Percentiles rank a stretch among this genome's conserved stretches.
phyloP scores from a whole-genome alignment of 176 grass and related monocot genomes.

The Carex scoparia region DNA sequence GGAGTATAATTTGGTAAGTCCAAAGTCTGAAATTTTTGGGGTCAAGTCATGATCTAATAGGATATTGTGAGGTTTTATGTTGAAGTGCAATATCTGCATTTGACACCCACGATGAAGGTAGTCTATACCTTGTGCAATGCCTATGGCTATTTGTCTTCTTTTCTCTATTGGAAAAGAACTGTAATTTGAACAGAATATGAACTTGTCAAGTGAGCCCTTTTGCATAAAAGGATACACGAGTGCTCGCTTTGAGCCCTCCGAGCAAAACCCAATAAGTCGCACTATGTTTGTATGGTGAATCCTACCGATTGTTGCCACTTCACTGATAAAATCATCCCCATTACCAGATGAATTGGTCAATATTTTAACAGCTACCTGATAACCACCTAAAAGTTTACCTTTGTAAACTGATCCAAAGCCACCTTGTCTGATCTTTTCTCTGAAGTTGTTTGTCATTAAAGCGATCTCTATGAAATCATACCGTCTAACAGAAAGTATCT shows the following conservation, averaged over 20 bases:
- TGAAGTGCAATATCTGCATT: neutral
- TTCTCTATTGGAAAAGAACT: too few species aligned
- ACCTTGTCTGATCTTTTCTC: too few species aligned
- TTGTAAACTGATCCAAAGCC: constrained; percentile 39
- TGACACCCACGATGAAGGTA: too few species aligned
- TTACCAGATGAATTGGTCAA: constrained; percentile 25
- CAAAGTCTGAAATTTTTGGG: constrained; percentile 20
- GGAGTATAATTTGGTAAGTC: too few species aligned
- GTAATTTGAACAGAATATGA: too few species aligned
- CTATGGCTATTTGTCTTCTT: too few species aligned
- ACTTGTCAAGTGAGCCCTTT: too few species aligned
- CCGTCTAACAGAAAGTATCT: too few species aligned
- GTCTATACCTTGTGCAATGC: too few species aligned
- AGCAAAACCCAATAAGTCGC: constrained; percentile 45
- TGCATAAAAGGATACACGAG: constrained; percentile 45
- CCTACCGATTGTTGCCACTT: constrained; percentile 50
- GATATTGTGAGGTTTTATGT: constrained; percentile 56
- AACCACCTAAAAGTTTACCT: neutral
- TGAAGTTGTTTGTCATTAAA: too few species aligned
- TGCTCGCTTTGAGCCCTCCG: constrained; percentile 42
- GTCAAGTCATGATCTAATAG: constrained; percentile 35
- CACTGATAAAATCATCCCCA: constrained; percentile 53
- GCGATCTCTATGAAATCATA: too few species aligned
- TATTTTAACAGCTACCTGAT: constrained; percentile 42
- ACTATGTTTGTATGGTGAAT: constrained; percentile 64